Conservation (phyloP, 139 green algal genomes). For the Diplosphaera chodatii region DNA sequence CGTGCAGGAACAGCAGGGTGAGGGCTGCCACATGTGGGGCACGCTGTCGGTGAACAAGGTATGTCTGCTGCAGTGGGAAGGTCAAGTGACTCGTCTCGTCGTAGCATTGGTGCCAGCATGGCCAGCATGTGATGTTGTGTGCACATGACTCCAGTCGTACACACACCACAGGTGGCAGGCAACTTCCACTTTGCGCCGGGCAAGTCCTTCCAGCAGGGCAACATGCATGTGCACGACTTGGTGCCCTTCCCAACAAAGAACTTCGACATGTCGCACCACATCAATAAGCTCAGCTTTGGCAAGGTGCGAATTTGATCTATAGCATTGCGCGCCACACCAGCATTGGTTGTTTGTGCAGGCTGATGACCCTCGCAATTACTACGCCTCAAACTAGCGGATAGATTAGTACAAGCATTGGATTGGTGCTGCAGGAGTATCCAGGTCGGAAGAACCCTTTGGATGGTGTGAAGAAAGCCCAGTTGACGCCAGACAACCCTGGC, state of each 20-base stretch:
- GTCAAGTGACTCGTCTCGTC: too few species aligned
- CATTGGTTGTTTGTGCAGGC: too few species aligned
- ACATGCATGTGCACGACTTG: constrained; percentile 93
- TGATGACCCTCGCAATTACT: too few species aligned
- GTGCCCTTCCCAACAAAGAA: constrained; percentile 68
- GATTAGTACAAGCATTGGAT: too few species aligned
- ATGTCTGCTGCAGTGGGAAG: background rate
- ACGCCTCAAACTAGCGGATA: too few species aligned
- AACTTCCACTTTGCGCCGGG: constrained; percentile 97
- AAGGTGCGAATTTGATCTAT: too few species aligned
- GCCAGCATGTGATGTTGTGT: too few species aligned
- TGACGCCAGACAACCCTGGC: constrained; percentile 8
- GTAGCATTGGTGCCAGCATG: too few species aligned
- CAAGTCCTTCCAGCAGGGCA: constrained; percentile 80
- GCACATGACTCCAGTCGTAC: too few species aligned
- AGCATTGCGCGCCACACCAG: too few species aligned
- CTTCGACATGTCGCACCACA: constrained; percentile 83
- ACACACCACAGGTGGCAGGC: constrained; percentile 62
- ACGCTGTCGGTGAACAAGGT: constrained; percentile 77
- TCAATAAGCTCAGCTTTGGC: constrained; percentile 74
- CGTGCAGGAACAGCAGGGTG: constrained; percentile 73
- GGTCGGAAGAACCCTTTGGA: constrained; percentile 72
- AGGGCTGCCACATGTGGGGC: constrained; percentile 93
- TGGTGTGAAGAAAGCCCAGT: constrained; percentile 23
- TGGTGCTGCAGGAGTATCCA: background rate